Evolutionary conservation across 257 asterid species (phyloP).

Genomic region (Gynochthodes officinalis): DNA sequence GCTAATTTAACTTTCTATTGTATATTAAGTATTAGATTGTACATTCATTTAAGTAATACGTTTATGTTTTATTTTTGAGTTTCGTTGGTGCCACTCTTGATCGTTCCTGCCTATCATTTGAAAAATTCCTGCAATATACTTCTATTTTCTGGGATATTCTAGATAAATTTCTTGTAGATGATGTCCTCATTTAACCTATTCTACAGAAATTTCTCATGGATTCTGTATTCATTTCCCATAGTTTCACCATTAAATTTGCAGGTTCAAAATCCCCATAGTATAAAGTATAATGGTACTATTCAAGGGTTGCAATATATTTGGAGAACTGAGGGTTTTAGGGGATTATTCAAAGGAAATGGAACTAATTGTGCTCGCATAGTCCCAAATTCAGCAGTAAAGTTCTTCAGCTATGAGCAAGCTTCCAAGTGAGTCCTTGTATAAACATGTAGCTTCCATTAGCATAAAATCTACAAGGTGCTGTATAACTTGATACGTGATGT

Average conservation of each 20-base stretch:
- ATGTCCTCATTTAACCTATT: not conserved
- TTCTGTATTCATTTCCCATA: too few species aligned
- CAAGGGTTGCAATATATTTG: conserved; percentile 84
- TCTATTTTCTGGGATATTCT: not conserved
- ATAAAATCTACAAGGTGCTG: too few species aligned
- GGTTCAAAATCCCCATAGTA: conserved; percentile 92
- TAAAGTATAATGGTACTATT: conserved; percentile 74
- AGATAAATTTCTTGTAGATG: not conserved
- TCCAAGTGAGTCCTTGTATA: conserved; percentile 62
- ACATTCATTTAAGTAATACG: not conserved
- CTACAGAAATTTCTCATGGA: not conserved
- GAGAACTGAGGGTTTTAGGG: conserved; percentile 78
- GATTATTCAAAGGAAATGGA: conserved; percentile 88
- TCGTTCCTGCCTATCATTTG: not conserved
- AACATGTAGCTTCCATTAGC: not conserved
- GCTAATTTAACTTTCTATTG: conserved; percentile 6
- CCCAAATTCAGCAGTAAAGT: conserved; percentile 97
- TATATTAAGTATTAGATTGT: conserved; percentile 5
- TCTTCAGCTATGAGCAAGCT: conserved; percentile 99
- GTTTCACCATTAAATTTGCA: conserved; percentile 22
- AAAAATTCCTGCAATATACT: not conserved
- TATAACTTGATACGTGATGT: not conserved
- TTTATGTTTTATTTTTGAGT: not conserved
- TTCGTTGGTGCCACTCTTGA: not conserved
- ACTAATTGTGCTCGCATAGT: conserved; percentile 89